Conservation (phyloP, 352 stramenopile genomes). For the Globisporangium cystogenes region DNA sequence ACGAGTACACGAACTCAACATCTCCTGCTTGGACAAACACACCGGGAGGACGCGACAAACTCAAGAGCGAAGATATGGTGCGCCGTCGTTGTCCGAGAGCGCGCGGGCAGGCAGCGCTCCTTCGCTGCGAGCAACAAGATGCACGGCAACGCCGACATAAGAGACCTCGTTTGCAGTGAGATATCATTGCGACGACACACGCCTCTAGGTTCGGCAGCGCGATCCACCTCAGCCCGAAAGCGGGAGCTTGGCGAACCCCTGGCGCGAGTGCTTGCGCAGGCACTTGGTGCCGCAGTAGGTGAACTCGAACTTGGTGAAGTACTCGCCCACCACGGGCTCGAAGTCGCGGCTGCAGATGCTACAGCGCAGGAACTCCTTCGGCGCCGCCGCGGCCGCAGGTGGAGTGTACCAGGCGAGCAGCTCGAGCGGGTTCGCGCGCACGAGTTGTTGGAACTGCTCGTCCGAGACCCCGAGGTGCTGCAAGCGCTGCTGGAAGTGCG, state of each 20-base stretch:
- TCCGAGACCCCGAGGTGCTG: slow-evolving; percentile 23
- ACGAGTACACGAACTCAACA: too few relatives aligned
- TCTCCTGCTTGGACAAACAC: too few relatives aligned
- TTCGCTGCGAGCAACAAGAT: too few relatives aligned
- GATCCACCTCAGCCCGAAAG: not conserved
- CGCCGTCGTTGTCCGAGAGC: too few relatives aligned
- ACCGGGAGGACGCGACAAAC: too few relatives aligned
- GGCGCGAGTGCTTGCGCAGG: slow-evolving; percentile 61
- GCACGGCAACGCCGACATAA: too few relatives aligned
- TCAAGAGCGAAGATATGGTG: too few relatives aligned
- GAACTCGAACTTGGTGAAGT: slow-evolving; percentile 85
- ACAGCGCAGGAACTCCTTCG: slow-evolving; percentile 72
- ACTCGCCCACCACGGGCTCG: slow-evolving; percentile 81
- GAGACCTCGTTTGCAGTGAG: too few relatives aligned
- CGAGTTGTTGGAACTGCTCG: slow-evolving; percentile 38
- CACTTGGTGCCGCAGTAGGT: slow-evolving; percentile 83
- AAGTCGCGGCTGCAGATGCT: slow-evolving; percentile 70
- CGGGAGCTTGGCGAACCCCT: slow-evolving; percentile 29
- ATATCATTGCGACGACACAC: too few relatives aligned
- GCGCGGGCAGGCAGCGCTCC: too few relatives aligned
- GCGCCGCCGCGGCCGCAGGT: slow-evolving; percentile 40
- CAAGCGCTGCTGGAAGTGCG: slow-evolving; percentile 41
- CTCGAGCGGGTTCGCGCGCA: slow-evolving; percentile 29
- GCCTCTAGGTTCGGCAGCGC: too few relatives aligned
- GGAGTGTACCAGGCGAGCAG: slow-evolving; percentile 63